Conservation (phyloP, 345 rosid genomes). For the Gossypium ekmanianum region DNA sequence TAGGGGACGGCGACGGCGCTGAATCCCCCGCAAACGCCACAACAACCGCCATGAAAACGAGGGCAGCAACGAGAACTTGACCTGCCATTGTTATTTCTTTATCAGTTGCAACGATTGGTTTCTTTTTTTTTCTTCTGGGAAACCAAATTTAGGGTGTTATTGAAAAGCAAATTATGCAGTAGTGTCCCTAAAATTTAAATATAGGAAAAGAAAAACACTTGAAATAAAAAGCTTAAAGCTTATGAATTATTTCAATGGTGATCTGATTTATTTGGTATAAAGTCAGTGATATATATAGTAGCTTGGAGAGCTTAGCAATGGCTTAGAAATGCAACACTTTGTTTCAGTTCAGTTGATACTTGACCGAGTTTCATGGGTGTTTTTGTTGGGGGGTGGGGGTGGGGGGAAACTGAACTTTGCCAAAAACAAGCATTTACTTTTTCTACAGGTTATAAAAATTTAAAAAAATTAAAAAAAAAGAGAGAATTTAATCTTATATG, state of each 20-base stretch:
- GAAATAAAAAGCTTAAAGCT: background rate
- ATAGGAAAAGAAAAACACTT: background rate
- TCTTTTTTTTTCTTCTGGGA: background rate
- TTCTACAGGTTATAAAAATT: background rate
- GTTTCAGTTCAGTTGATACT: background rate
- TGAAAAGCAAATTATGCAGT: background rate
- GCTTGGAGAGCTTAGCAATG: background rate
- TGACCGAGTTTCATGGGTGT: background rate
- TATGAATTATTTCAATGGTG: background rate
- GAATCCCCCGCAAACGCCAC: conserved; percentile 31
- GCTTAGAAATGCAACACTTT: background rate
- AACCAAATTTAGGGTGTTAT: background rate
- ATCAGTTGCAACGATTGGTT: background rate
- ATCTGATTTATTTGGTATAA: background rate
- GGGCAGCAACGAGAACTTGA: conserved; percentile 22
- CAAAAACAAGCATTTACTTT: background rate
- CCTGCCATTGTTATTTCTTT: conserved; percentile 26
- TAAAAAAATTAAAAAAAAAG: too few relatives aligned
- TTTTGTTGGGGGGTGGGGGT: background rate
- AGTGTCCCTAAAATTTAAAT: background rate
- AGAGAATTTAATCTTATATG: too few relatives aligned
- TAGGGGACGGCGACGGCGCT: conserved; percentile 28
- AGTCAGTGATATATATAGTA: background rate
- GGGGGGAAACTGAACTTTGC: background rate
- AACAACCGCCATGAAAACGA: conserved; percentile 30